Base-by-base conservation (phyloP, 2,329 filamentous ascomycete species). In the Apiospora malaysiana region DNA sequence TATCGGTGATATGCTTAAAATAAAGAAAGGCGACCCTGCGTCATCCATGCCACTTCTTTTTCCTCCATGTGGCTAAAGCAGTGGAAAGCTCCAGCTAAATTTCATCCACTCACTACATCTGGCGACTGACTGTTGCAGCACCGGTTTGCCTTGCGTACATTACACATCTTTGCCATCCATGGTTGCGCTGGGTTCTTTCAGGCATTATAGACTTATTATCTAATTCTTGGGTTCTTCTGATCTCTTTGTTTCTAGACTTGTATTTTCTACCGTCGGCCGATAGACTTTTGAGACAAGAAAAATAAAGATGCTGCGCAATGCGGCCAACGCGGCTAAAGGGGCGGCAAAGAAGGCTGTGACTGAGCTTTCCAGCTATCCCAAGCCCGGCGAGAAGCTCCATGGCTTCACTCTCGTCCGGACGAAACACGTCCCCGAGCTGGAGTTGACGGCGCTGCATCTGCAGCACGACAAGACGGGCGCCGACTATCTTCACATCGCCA, bases 381-480 rank as follows among this genome's bases (percentile, higher is more conserved):
- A 90, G 73, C 88, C 92, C 1, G 96, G 96, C 78, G 92, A 95
- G 79, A 92, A 93, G 82, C 88, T 98, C 51, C 93, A 98, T 81
- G 96, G 96, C 78, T 99, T 99, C 84, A 98, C 95, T 0, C 85
- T 99, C 69, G 86, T 95, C 78, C 90, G 95, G 72, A 90, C 93
- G 72, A 97, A 98, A 84, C 93, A 97, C 83, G 93, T 99, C 2
- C 94, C 95, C 0, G 96, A 99, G 84, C 89, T 98, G 67, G 93
- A 98, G 82, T 84, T 99, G 78, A 97, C 95, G 1, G 96, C 96
- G 6, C 83, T 98, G 69, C 93, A 97, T 74, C 88, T 99, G 73
- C 91, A 93, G 78, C 96, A 99, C 80, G 93, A 98, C 84, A 95
- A 95, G 85, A 99, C 96, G 0, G 94, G 95, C 72, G 96, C 96